phyloP scores from a whole-genome alignment of 345 rosid species.

The Capsella bursapastoris region DNA sequence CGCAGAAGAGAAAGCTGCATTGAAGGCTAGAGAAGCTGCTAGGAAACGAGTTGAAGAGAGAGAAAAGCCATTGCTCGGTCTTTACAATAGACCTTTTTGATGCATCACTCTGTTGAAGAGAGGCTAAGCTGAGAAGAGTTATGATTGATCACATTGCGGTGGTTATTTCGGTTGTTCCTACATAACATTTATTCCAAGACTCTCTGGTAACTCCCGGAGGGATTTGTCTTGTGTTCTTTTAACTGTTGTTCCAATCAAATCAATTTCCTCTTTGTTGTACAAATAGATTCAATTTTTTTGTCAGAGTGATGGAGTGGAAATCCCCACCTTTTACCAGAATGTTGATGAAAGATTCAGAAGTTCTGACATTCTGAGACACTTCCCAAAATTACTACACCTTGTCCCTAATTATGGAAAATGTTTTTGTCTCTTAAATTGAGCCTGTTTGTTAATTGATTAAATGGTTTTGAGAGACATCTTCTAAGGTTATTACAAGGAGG shows the following conservation, averaged over 20 bases:
- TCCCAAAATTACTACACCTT: not conserved
- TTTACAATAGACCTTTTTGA: conserved; percentile 69
- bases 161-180: conserved; percentile 14
- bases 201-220: not conserved
- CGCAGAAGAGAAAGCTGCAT: conserved; percentile 80
- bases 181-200: not conserved
- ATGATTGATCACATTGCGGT: conserved; percentile 16
- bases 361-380: not conserved
- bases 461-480: no score
- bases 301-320: not conserved
- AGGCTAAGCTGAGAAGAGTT: conserved; percentile 6
- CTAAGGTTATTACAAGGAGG: no score
- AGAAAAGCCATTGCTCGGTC: conserved; percentile 87
- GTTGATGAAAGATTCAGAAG: not conserved
- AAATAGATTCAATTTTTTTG: not conserved
- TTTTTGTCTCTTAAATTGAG: not conserved
- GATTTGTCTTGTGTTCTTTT: conserved; percentile 16
- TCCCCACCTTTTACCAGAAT: not conserved
- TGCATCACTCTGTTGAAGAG: conserved; percentile 4
- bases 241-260: conserved; percentile 16
- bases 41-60: conserved; percentile 90
- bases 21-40: conserved; percentile 94
- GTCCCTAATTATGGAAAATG: not conserved
- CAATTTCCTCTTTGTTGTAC: not conserved
- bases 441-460: no score